Base-by-base conservation (phyloP, 164 flowering plant genomes). In the Vitis amurensis region DNA sequence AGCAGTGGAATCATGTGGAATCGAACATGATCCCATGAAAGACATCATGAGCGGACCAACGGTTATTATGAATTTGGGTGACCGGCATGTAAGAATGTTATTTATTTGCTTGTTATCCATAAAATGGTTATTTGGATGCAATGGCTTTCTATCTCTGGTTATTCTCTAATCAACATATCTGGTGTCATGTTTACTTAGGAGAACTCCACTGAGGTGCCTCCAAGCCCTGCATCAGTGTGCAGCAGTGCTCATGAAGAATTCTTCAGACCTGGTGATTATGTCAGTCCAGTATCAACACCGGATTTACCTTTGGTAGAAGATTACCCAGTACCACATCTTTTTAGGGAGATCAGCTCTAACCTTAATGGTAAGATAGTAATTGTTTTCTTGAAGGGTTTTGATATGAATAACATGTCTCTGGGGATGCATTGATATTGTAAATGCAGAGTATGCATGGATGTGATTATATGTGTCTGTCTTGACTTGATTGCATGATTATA, bases 191-290 rank as follows among this genome's bases (percentile, higher is more conserved):
- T 60, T 12, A 74, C 30, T 44, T 67, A 93, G 99, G 98, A 93
- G 71, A 91, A 93, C 76, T 86, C 87, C 31, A 93, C 99, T 58
- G 99, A 95, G 81, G 97, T 93, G 72, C 99, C 99, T 63, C 98
- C 99, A 4, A 95, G 97, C 77, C 99, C 99, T 74, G 98, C 94
- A 77, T 95, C 98, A 31, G 82, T 91, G 60, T 91, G 92, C 80
- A 95, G 97, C 87, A 88, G 88, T 71, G 53, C 66, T 67, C 82
- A 78, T 57, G 97, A 91, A 59, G 96, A 89, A 13, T 76, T 80
- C 47, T 84, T 85, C 86, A 83, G 71, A 63, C 69, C 74, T 60
- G 68, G 75, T 52, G 87, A 88, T 58, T 72, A 86, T 81, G 76
- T 72, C 69, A 86, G 90, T 69, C 86, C 90, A 61, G 50, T 81